Percentiles rank a stretch among this genome's conserved stretches.
Conservation (phyloP, 192 early-diverging fungal genomes). For the Coemansia sp. region DNA sequence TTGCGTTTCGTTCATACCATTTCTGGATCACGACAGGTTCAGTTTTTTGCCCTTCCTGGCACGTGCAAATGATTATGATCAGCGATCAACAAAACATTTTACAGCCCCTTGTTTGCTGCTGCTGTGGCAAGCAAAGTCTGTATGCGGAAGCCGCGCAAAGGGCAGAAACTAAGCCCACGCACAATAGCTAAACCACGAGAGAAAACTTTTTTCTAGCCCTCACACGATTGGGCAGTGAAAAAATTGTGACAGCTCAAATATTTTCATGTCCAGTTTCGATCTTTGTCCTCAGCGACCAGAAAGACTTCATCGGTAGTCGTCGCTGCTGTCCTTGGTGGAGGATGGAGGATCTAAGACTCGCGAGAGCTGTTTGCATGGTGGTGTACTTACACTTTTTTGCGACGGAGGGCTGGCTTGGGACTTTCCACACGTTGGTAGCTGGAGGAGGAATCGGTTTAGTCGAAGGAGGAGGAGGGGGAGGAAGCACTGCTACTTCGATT, state of each 20-base stretch:
- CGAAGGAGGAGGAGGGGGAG: no score
- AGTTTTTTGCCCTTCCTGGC: background rate
- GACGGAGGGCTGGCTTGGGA: conserved; percentile 30
- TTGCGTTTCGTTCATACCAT: background rate
- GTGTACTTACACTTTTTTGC: conserved; percentile 38
- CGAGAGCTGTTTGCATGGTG: background rate
- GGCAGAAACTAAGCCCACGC: no score
- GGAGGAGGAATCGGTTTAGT: conserved; percentile 11
- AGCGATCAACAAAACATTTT: conserved; percentile 6
- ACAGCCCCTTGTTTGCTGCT: conserved; percentile 1
- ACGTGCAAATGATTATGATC: conserved; percentile 1
- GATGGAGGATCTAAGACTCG: no score
- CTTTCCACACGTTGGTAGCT: conserved; percentile 58
- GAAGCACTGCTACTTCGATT: background rate
- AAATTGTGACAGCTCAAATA: background rate
- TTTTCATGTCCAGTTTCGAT: background rate
- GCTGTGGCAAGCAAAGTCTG: background rate
- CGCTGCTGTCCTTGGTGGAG: no score
- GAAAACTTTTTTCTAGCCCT: conserved; percentile 2
- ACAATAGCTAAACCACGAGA: background rate
- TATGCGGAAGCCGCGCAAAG: no score
- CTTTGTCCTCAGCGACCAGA: no score
- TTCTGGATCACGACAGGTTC: background rate
- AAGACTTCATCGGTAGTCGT: no score
- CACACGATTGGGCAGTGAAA: conserved; percentile 4